Base-by-base conservation (phyloP, 768 basidiomycete genomes). In the Hortiboletus campestris region DNA sequence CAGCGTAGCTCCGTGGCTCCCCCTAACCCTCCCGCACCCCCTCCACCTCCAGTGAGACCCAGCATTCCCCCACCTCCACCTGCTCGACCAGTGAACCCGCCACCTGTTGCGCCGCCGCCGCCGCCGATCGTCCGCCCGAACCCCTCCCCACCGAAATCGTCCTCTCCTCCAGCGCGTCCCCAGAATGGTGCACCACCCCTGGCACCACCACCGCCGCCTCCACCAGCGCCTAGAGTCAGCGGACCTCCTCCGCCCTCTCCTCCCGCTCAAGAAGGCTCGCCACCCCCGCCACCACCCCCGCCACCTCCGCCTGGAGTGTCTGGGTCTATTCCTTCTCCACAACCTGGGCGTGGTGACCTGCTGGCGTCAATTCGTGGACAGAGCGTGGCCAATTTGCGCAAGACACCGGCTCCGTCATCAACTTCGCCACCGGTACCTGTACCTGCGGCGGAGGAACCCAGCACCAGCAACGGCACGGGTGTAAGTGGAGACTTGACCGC, bases 301-400 rank as follows among this genome's bases (percentile, higher is more conserved):
- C 77, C 82, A 0, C 74, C 81, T 0, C 72, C 78, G 2, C 63
- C 77, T 22, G 61, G 62, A 14, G 65, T 53, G 12, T 17, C 52
- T 35, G 63, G 50, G 3, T 51, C 74, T 9, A 51, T 72, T 2
- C 60, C 84, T 2, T 65, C 85, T 11, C 69, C 84, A 7, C 82
- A 80, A 60, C 77, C 84, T 17, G 89, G 83, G 6, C 82, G 91
- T 22, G 71, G 65, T 29, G 85, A 85, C 42, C 76, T 96, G 2
- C 75, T 95, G 40, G 86, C 85, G 0, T 87, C 86, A 13, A 95
- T 96, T 58, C 88, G 89, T 72, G 91, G 90, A 36, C 86, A 85
- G 66, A 88, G 91, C 38, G 75, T 94, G 1, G 80, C 85, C 61
- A 76, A 80, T 3, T 76, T 96, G 48, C 81, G 80, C 58, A 91